Evolutionary conservation across 2,329 filamentous ascomycete genomes (phyloP).

Genomic region (Apiospora malaysiana): DNA sequence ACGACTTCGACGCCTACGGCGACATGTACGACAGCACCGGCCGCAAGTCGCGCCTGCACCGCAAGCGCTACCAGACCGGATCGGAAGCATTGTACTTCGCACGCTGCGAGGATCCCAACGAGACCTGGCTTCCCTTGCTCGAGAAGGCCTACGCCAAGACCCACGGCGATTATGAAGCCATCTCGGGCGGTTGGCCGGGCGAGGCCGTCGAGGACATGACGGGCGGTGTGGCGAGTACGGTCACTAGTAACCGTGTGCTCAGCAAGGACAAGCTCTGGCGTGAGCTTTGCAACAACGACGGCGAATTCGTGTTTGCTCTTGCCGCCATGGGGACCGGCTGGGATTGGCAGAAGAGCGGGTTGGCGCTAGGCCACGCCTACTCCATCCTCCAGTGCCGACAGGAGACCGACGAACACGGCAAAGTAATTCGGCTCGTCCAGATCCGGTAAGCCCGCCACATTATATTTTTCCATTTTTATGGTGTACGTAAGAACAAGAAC

Average conservation of each 20-base stretch:
- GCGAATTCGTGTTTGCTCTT: slow-evolving; percentile 67
- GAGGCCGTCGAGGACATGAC: slow-evolving; percentile 56
- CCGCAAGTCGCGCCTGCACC: slow-evolving; percentile 65
- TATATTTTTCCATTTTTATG: neutral
- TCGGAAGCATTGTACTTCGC: slow-evolving; percentile 74
- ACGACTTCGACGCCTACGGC: slow-evolving; percentile 54
- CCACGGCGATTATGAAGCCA: slow-evolving; percentile 68
- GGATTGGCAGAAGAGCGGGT: slow-evolving; percentile 44
- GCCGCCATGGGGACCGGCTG: slow-evolving; percentile 40
- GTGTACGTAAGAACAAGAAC: too few relatives aligned
- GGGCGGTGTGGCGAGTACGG: slow-evolving; percentile 61
- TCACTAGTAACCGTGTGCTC: slow-evolving; percentile 63
- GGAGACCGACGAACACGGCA: slow-evolving; percentile 47
- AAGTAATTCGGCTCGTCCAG: slow-evolving; percentile 47
- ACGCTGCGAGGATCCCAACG: slow-evolving; percentile 70
- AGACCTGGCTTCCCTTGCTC: slow-evolving; percentile 76
- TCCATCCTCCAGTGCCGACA: slow-evolving; percentile 56
- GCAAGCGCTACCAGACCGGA: slow-evolving; percentile 68
- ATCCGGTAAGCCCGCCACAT: slow-evolving; percentile 44
- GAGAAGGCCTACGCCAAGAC: slow-evolving; percentile 82
- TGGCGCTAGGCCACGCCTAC: slow-evolving; percentile 55
- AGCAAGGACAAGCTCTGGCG: slow-evolving; percentile 74
- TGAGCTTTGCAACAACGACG: slow-evolving; percentile 69
- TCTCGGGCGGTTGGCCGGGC: slow-evolving; percentile 70
- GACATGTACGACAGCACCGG: slow-evolving; percentile 48